These are phyloP conservation scores for Fraxinus nigra DNA, from an alignment of 305 asterid genomes.

Conservation along the genomic window DNA sequence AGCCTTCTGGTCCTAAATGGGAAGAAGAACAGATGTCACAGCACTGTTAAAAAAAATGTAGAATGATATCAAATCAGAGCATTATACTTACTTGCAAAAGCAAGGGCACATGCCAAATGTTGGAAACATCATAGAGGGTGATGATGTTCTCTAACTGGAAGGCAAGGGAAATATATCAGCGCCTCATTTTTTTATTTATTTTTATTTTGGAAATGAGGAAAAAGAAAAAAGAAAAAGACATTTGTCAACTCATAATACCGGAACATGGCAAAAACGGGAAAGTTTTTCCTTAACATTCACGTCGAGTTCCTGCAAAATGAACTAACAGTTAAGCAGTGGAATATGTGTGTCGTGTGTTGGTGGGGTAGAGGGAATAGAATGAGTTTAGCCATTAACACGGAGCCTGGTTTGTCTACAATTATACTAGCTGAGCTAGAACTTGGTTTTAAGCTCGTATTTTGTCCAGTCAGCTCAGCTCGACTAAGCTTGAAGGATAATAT, in stretches of 20 bases:
- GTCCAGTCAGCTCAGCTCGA: neutral
- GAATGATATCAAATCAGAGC: constrained; percentile 15
- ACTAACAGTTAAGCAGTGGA: constrained; percentile 24
- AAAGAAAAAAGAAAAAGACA: neutral
- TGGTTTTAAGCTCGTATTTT: neutral
- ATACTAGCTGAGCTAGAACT: neutral
- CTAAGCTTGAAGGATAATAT: neutral
- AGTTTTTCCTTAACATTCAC: constrained; percentile 76
- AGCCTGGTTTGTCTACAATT: neutral
- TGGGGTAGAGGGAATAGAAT: neutral
- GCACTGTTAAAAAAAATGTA: neutral
- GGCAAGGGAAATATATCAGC: constrained; percentile 12
- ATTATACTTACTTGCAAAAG: constrained; percentile 63
- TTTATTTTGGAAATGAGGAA: neutral
- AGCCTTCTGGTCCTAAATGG: constrained; percentile 77
- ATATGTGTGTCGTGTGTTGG: neutral
- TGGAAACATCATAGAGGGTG: constrained; percentile 75
- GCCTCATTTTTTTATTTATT: neutral
- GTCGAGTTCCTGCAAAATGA: constrained; percentile 68
- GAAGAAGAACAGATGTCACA: constrained; percentile 11
- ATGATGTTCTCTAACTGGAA: constrained; percentile 64
- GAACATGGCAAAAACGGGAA: constrained; percentile 86
- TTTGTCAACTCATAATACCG: constrained; percentile 41
- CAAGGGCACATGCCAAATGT: constrained; percentile 89
- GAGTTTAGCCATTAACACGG: neutral